Base-by-base conservation (phyloP, 345 rosid genomes). In the Eucalyptus curtisii region DNA sequence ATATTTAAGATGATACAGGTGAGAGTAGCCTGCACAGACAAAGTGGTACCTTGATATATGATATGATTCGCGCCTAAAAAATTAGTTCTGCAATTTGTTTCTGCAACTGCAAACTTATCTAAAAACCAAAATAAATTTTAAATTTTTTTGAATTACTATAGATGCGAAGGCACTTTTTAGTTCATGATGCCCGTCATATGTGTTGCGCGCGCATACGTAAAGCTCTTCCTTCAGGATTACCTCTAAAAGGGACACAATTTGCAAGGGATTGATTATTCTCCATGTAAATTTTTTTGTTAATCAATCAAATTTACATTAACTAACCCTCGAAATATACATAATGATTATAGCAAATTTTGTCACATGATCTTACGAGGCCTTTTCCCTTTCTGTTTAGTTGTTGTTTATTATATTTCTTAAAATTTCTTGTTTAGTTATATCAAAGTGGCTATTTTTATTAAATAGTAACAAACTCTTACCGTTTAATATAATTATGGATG, bases 181-280 rank as follows among this genome's bases (percentile, higher is more conserved):
- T 30, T 61, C 71, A 61, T 13, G 71, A 61, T 61, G 1, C 33
- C 17, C 33, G 17, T 30, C 33, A 61, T 13, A 3, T 3, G 12
- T 5, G 71, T 13, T 30, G 1, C 5, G 33, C 17, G 33, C 0
- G 2, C 16, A 13, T 12, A 13, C 3, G 33, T 1, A 30, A 61
- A 30, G 33, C 33, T 61, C 71, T 59, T 27, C 31, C n/a, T 27
- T 12, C 30, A 27, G 7, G 31, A 59, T 27, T 59, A 6, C 31
- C 71, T 61, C 71, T 61, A 27, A 61, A 61, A 61, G 17, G 2
- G 33, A 61, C 17, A 61, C 71, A 30, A 6, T 61, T 61, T 13
- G 71, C 71, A 64, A 64, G 37, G 71, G 71, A 30, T 30, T 64
- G 71, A 64, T 64, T 30, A 30, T 14, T 30, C 71, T 61, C 15